Percentiles rank a stretch among this genome's conserved stretches.
phyloP scores from a whole-genome alignment of 768 basidiomycete species.

The Phaeotremella fagi region DNA sequence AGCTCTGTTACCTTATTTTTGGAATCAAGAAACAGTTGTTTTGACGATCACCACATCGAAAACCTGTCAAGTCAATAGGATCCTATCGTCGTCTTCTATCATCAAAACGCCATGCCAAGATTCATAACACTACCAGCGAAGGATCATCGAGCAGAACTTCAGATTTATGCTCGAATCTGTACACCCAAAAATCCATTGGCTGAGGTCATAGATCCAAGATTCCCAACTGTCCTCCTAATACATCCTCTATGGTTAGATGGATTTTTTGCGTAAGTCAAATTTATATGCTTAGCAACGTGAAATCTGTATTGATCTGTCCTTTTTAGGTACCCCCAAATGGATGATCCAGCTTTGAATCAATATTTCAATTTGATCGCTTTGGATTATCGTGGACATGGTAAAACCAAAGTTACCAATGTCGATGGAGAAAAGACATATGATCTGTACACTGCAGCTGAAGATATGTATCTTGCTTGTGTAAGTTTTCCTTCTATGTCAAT shows the following conservation, averaged over 20 bases:
- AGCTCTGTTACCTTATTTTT: too few relatives aligned
- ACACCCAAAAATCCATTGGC: not conserved
- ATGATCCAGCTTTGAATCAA: constrained; percentile 18
- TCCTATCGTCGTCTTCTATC: too few relatives aligned
- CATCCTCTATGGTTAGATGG: constrained; percentile 16
- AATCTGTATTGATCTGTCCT: not conserved
- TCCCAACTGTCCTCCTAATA: constrained; percentile 11
- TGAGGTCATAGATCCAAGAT: constrained; percentile 4
- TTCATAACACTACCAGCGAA: not conserved
- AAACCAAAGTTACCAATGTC: not conserved
- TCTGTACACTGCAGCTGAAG: not conserved
- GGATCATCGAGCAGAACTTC: not conserved
- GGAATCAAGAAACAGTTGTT: too few relatives aligned
- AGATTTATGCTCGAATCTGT: not conserved
- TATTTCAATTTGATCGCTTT: constrained; percentile 24
- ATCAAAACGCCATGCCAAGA: not conserved
- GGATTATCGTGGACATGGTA: constrained; percentile 18
- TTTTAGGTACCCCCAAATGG: constrained; percentile 27
- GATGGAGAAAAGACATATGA: not conserved
- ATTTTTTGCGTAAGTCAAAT: constrained; percentile 14
- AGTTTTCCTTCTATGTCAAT: not conserved
- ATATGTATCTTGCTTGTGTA: not conserved
- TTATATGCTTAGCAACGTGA: too few relatives aligned
- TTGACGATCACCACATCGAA: not conserved
- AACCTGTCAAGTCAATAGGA: too few relatives aligned